Conservation (phyloP, 345 rosid genomes). For the Hypericum androsaemum region DNA sequence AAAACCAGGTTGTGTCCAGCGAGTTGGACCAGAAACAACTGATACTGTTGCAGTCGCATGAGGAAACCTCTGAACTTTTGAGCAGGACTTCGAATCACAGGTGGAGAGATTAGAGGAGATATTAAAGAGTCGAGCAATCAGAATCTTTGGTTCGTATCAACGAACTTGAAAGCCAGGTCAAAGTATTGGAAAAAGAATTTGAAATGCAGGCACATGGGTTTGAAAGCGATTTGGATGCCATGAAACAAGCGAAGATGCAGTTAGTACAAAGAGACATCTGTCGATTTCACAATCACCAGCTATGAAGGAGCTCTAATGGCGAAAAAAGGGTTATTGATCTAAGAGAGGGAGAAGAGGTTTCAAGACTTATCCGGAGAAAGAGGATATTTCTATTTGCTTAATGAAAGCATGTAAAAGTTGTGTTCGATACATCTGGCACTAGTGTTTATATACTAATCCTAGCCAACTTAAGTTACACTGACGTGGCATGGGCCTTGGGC, state of each 20-base stretch:
- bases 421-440: too few relatives aligned
- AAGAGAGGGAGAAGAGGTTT: too few relatives aligned
- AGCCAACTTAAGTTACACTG: too few relatives aligned
- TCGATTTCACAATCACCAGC: too few relatives aligned
- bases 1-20: slow-evolving; percentile 13
- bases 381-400: too few relatives aligned
- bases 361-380: too few relatives aligned
- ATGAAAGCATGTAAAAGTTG: too few relatives aligned
- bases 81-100: slow-evolving; percentile 41
- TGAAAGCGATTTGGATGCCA: slow-evolving; percentile 17
- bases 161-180: slow-evolving; percentile 23
- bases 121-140: slow-evolving; percentile 58
- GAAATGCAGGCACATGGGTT: slow-evolving; percentile 20
- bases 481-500: too few relatives aligned
- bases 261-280: slow-evolving; percentile 20
- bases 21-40: slow-evolving; percentile 13
- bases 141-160: slow-evolving; percentile 38
- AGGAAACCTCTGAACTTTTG: slow-evolving; percentile 11
- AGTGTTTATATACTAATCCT: too few relatives aligned
- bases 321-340: too few relatives aligned
- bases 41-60: slow-evolving; percentile 4
- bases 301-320: too few relatives aligned
- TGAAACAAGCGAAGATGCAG: slow-evolving; percentile 17
- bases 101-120: slow-evolving; percentile 53
- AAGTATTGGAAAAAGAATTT: slow-evolving; percentile 16